phyloP scores from a whole-genome alignment of 768 basidiomycete genomes.

The Pisolithus tinctorius region DNA sequence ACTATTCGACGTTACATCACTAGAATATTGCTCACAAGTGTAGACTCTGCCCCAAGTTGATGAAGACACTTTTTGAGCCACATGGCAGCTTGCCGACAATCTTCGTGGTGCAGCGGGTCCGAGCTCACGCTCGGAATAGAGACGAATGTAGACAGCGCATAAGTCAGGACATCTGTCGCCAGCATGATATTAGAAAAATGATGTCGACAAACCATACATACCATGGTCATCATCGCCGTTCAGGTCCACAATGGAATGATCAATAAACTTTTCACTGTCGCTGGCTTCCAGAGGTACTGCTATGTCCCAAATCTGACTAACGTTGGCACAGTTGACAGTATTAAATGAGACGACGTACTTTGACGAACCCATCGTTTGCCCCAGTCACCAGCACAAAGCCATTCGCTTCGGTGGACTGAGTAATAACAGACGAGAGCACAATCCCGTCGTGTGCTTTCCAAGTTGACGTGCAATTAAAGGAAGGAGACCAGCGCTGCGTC shows the following conservation, averaged over 20 bases:
- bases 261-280: neutral
- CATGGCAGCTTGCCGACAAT: conserved; percentile 91
- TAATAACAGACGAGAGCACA: conserved; percentile 70
- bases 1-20: neutral
- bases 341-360: conserved; percentile 37
- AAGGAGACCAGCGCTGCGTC: conserved; percentile 67
- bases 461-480: conserved; percentile 78
- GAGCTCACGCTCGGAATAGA: conserved; percentile 84
- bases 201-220: neutral
- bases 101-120: conserved; percentile 58
- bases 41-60: conserved; percentile 81
- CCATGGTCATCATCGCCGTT: conserved; percentile 18
- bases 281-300: conserved; percentile 14
- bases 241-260: conserved; percentile 2
- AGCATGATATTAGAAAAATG: conserved; percentile 1
- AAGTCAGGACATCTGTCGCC: conserved; percentile 58
- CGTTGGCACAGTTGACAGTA: neutral
- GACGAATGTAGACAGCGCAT: conserved; percentile 79
- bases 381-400: conserved; percentile 57
- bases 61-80: conserved; percentile 85
- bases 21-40: conserved; percentile 45
- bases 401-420: conserved; percentile 24
- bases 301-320: conserved; percentile 49
- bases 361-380: conserved; percentile 80
- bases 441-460: conserved; percentile 82